Base-by-base conservation (phyloP, 2,329 filamentous ascomycete genomes). In the Magnaporthiopsis rhizophila region DNA sequence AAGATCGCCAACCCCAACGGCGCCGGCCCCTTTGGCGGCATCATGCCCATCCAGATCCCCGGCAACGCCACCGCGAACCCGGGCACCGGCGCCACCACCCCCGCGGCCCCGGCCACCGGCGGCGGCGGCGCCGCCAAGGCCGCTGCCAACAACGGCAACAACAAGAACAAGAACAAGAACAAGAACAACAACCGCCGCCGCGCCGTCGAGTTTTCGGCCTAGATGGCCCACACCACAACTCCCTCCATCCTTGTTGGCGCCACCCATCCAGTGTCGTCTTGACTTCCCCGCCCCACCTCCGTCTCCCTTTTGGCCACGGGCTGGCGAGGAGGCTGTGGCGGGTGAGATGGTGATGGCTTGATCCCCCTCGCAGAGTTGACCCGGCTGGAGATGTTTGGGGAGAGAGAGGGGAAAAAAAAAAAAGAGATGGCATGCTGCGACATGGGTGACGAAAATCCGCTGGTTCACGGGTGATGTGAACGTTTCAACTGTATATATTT, bases 1-100 rank as follows among this genome's bases (percentile, higher is more conserved):
- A 79, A 79, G 73, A 74, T 80, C 65, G 76, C 75, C 64, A 80
- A 80, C 71, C 69, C 68, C 64, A 76, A 76, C 68, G 65, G 65
- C 13, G 75, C 74, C 3, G 78, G 77, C 0, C 77, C 77, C 7
- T 79, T 80, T 67, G 77, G 76, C 56, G 78, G 77, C 28, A 21
- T 53, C 45, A n/a, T 53, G 18, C 45, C 45, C 45, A 50, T 62
- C 13, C 60, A 62, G 60, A 50, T 62, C 5, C 18, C 12, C n/a
- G 12, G 38, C 18, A 6, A 4, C 11, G 34, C 58, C 58, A 4
- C 59, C 13, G 59, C 30, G 21, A 18, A 30, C 21, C 18, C 12
- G 12, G 12, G 38, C 18, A 13, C 11, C 36, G 32, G 32, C n/a
- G 5, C 15, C n/a, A 30, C 30, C 11, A n/a, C 58, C 58, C 15